Evolutionary conservation across 768 basidiomycete species (phyloP).

Genomic region (Pleurotus ostreatus): DNA sequence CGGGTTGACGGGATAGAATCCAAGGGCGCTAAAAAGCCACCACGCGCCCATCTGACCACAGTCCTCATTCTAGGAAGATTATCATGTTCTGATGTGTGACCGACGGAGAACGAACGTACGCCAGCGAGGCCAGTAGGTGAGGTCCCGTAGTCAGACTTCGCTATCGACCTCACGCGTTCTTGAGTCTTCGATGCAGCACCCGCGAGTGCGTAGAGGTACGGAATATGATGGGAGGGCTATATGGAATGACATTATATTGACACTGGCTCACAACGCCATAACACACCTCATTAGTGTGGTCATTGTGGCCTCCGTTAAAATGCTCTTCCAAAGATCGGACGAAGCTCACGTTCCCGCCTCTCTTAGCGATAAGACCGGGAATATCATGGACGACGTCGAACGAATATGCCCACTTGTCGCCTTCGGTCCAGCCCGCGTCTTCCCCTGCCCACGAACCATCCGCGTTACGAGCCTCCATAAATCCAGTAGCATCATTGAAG

Average conservation of each 20-base stretch:
- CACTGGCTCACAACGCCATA: neutral
- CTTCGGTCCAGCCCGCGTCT: slow-evolving; percentile 77
- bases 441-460: slow-evolving; percentile 70
- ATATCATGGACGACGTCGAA: slow-evolving; percentile 57
- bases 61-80: slow-evolving; percentile 64
- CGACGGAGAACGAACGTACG: slow-evolving; percentile 29
- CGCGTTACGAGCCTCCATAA: slow-evolving; percentile 75
- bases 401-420: slow-evolving; percentile 66
- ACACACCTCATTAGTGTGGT: slow-evolving; percentile 73
- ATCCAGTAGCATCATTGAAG: slow-evolving; percentile 66
- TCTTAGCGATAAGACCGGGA: slow-evolving; percentile 39
- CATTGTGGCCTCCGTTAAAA: slow-evolving; percentile 44
- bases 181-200: slow-evolving; percentile 69
- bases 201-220: slow-evolving; percentile 73
- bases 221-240: slow-evolving; percentile 82
- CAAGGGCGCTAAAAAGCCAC: slow-evolving; percentile 78
- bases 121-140: slow-evolving; percentile 69
- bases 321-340: slow-evolving; percentile 41
- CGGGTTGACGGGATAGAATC: slow-evolving; percentile 82
- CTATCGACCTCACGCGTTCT: slow-evolving; percentile 63
- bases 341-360: slow-evolving; percentile 46
- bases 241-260: neutral
- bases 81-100: neutral
- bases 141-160: slow-evolving; percentile 57
- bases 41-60: slow-evolving; percentile 89